Evolutionary conservation across 331 rosid species (phyloP).

Genomic region (Arachis monticola): DNA sequence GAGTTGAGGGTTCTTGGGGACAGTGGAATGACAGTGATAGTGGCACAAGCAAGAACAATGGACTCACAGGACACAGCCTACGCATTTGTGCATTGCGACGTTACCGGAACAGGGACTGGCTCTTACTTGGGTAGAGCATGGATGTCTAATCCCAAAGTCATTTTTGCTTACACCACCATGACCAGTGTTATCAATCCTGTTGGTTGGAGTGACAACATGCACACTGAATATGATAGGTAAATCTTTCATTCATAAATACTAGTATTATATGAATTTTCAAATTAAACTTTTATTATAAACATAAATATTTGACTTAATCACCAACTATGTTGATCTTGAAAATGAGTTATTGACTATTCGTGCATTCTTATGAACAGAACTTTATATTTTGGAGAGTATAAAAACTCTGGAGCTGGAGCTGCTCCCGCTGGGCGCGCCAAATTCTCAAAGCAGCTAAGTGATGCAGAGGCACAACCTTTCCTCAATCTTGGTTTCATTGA

Average conservation of each 20-base stretch:
- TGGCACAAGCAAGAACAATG: slow-evolving; percentile 59
- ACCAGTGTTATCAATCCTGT: slow-evolving; percentile 25
- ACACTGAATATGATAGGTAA: slow-evolving; percentile 41
- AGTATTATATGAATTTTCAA: neutral
- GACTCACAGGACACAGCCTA: slow-evolving; percentile 41
- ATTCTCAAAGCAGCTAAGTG: slow-evolving; percentile 42
- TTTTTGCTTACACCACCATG: slow-evolving; percentile 54
- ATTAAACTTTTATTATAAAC: too few relatives aligned
- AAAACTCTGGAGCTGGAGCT: slow-evolving; percentile 46
- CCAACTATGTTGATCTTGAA: neutral
- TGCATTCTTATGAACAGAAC: slow-evolving; percentile 39
- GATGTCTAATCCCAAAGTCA: slow-evolving; percentile 44
- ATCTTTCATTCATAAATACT: too few relatives aligned
- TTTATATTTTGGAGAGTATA: slow-evolving; percentile 59
- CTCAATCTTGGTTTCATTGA: slow-evolving; percentile 46
- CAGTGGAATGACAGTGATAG: slow-evolving; percentile 34
- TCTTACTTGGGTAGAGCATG: slow-evolving; percentile 67
- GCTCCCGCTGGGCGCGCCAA: neutral
- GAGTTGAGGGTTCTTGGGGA: slow-evolving; percentile 42
- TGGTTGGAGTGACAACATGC: slow-evolving; percentile 54
- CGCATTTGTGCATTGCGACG: slow-evolving; percentile 59
- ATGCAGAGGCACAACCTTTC: slow-evolving; percentile 44
- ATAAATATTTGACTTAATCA: neutral
- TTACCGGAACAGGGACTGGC: slow-evolving; percentile 46
- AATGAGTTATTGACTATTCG: neutral